Conservation (phyloP, 495 filamentous ascomycete species). For the Penicillium mononematosum region DNA sequence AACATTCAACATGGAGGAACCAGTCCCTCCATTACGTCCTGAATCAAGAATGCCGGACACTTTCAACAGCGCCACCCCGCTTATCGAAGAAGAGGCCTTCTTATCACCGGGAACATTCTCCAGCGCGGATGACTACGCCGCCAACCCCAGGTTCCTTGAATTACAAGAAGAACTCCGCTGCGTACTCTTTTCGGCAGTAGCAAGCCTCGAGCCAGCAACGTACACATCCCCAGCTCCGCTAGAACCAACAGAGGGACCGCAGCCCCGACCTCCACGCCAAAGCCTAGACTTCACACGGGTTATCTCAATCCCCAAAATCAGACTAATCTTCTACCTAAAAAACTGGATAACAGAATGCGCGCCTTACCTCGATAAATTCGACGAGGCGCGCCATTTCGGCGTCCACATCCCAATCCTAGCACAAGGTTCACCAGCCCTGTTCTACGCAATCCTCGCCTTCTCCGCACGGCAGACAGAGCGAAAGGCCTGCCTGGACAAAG, state of each 20-base stretch:
- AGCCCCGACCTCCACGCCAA: slow-evolving; percentile 14
- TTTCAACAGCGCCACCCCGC: slow-evolving; percentile 19
- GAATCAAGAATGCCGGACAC: slow-evolving; percentile 17
- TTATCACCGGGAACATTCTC: slow-evolving; percentile 32
- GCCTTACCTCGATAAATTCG: slow-evolving; percentile 45
- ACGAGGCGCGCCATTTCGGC: slow-evolving; percentile 34
- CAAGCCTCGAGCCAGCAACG: slow-evolving; percentile 25
- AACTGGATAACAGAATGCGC: slow-evolving; percentile 35
- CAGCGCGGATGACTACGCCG: slow-evolving; percentile 33
- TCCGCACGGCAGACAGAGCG: slow-evolving; percentile 38
- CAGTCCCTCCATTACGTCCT: slow-evolving; percentile 15
- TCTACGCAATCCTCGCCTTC: slow-evolving; percentile 39
- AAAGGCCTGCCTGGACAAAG: slow-evolving; percentile 32
- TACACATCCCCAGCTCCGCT: slow-evolving; percentile 22
- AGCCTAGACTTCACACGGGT: slow-evolving; percentile 31
- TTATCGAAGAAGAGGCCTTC: slow-evolving; percentile 31
- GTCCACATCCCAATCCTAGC: slow-evolving; percentile 37
- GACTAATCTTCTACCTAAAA: slow-evolving; percentile 29
- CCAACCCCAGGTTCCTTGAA: slow-evolving; percentile 30
- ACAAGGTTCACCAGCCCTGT: slow-evolving; percentile 31
- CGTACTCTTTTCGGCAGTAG: slow-evolving; percentile 29
- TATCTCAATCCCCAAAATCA: slow-evolving; percentile 26
- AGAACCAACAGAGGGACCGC: slow-evolving; percentile 18
- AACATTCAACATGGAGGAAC: slow-evolving; percentile 20
- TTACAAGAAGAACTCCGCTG: slow-evolving; percentile 31